Evolutionary conservation across 2,329 filamentous ascomycete genomes (phyloP).

Genomic region (Botrytis aclada): DNA sequence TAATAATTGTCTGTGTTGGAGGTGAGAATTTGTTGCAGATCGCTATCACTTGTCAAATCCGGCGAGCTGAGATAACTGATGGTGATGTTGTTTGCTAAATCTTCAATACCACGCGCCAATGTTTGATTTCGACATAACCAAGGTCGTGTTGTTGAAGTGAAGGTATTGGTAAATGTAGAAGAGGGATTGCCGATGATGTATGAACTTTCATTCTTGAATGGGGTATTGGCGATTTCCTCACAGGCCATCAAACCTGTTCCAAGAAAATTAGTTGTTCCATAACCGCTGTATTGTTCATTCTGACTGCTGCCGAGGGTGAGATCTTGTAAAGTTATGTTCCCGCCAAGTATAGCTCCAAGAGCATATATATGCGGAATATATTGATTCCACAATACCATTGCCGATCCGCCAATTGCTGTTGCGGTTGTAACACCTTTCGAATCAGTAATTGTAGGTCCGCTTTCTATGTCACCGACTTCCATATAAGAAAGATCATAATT

Average conservation of each 20-base stretch:
- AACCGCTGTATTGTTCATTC: background rate
- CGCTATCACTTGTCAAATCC: constrained; percentile 3
- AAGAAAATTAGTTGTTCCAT: background rate
- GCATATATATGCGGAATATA: constrained; percentile 1
- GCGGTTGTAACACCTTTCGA: background rate
- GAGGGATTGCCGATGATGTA: background rate
- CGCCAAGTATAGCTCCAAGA: background rate
- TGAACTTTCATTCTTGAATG: constrained; percentile 1
- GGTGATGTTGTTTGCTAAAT: constrained; percentile 30
- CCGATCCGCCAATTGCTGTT: background rate
- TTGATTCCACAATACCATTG: background rate
- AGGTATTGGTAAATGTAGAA: background rate
- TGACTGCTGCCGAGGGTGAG: background rate
- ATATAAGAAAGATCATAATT: background rate
- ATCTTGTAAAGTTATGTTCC: background rate
- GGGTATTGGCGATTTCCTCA: background rate
- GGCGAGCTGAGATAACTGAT: constrained; percentile 26
- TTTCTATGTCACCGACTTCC: background rate
- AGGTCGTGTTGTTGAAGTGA: background rate
- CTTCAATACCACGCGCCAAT: constrained; percentile 24
- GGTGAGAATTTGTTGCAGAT: background rate
- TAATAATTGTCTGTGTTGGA: constrained; percentile 20
- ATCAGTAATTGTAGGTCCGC: background rate
- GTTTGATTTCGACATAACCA: constrained; percentile 28
- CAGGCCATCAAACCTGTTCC: background rate